Evolutionary conservation across 23 red algal genomes (phyloP).

Genomic region (Cyanidium caldarium): DNA sequence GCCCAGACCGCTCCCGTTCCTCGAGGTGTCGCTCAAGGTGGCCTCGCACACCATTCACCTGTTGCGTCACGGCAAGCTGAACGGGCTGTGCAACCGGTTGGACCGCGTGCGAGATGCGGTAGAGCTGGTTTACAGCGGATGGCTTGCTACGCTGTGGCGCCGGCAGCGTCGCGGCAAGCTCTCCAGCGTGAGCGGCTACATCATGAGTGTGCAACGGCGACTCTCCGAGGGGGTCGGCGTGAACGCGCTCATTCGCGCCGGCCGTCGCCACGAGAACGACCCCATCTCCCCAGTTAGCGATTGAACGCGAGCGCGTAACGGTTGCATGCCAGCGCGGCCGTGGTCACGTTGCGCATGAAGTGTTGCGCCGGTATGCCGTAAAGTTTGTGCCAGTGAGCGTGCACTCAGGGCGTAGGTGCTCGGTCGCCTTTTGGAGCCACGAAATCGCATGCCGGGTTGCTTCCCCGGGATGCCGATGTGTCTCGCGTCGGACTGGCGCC

Average conservation of each 20-base stretch:
- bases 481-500: too few relatives aligned
- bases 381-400: background rate
- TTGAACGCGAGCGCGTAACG: background rate
- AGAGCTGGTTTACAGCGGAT: background rate
- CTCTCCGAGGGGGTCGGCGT: background rate
- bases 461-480: too few relatives aligned
- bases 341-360: background rate
- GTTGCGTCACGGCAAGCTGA: background rate
- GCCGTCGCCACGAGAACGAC: background rate
- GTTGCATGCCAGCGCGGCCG: background rate
- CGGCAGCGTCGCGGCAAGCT: background rate
- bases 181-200: background rate
- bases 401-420: background rate
- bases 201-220: background rate
- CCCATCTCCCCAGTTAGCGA: background rate
- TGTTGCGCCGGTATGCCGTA: background rate
- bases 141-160: background rate
- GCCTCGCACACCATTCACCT: background rate
- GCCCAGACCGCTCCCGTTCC: background rate
- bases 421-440: too few relatives aligned
- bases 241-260: background rate
- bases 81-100: background rate
- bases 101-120: slow-evolving; percentile 1
- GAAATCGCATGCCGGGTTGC: too few relatives aligned
- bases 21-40: background rate